phyloP scores from a whole-genome alignment of 1,284 basidiomycete species.

The Puccinia novopanici region DNA sequence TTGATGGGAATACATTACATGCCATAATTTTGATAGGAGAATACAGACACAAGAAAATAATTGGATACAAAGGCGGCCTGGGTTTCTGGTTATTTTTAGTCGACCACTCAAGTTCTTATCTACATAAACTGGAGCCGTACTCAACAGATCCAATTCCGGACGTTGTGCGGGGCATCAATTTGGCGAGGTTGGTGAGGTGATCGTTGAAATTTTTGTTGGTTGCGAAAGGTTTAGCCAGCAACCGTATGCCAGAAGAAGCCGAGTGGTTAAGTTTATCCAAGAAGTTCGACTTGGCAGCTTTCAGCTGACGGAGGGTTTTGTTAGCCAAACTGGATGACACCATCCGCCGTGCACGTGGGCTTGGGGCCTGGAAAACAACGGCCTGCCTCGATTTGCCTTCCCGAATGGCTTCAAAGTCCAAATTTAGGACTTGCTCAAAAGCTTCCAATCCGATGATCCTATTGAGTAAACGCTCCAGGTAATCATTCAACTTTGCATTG shows the following conservation, averaged over 20 bases:
- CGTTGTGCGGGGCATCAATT: background rate
- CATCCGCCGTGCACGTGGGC: background rate
- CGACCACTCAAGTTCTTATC: background rate
- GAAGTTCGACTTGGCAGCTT: constrained; percentile 11
- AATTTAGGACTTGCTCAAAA: constrained; percentile 9
- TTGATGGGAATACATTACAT: background rate
- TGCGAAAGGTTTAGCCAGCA: background rate
- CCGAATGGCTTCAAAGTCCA: constrained; percentile 13
- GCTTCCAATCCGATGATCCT: constrained; percentile 21
- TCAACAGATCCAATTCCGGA: constrained; percentile 3
- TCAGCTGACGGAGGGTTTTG: constrained; percentile 2
- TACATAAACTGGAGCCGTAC: background rate
- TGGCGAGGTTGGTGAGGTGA: background rate
- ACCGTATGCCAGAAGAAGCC: background rate
- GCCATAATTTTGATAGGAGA: background rate
- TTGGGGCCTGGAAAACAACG: background rate
- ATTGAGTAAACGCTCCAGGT: constrained; percentile 4
- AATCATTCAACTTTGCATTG: constrained; percentile 4
- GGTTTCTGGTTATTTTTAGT: background rate
- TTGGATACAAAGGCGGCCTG: background rate
- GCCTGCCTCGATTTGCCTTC: background rate
- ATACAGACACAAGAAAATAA: background rate
- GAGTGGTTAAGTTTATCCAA: constrained; percentile 15
- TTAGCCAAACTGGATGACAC: background rate
- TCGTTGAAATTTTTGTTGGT: background rate